Base-by-base conservation (phyloP, 768 basidiomycete genomes). In the Tulasnella sp. region DNA sequence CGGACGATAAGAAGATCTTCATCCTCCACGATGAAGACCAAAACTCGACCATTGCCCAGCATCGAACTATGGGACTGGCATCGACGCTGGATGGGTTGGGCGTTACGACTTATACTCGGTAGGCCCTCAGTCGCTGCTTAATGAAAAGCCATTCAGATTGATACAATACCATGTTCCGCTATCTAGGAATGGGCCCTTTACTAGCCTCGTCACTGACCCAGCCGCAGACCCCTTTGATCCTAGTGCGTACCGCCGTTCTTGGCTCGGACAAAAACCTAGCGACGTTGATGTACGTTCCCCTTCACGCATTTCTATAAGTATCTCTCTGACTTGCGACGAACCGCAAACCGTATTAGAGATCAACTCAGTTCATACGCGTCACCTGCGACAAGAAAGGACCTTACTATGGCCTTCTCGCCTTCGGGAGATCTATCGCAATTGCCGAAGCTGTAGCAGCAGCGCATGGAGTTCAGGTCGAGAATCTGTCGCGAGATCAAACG, bases 21-120 rank as follows among this genome's bases (percentile, higher is more conserved):
- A 51, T 63, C 13, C 58, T 63, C 10, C 61, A 63, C 49, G 61
- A 63, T 27, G 61, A 63, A 24, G 58, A 30, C 11, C 45, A 63
- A 29, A 63, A 63, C 34, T 42, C 61, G 7, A 63, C 61, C 11
- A 26, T 58, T 30, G 61, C 61, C 21, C 44, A 58, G 34, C 29
- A 53, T 10, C 52, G 50, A 51, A 63, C 61, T 3, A 7, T 27
- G 8, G 13, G n/a, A 3, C 17, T 58, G 9, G 56, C 56, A 17
- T 27, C 43, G 2, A 41, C n/a, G 17, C 38, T 58, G 17, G 29
- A 49, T 51, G 29, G n/a, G 21, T 23, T 30, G 24, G 56, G 56
- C 8, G 29, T 58, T 23, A 41, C 38, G 3, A 27, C 56, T 17
- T 58, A 58, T 34, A 47, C 45, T 49, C 42, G 56, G 56, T 58